Evolutionary conservation across 2,329 filamentous ascomycete genomes (phyloP).

Genomic region (Cladosporium sp.): DNA sequence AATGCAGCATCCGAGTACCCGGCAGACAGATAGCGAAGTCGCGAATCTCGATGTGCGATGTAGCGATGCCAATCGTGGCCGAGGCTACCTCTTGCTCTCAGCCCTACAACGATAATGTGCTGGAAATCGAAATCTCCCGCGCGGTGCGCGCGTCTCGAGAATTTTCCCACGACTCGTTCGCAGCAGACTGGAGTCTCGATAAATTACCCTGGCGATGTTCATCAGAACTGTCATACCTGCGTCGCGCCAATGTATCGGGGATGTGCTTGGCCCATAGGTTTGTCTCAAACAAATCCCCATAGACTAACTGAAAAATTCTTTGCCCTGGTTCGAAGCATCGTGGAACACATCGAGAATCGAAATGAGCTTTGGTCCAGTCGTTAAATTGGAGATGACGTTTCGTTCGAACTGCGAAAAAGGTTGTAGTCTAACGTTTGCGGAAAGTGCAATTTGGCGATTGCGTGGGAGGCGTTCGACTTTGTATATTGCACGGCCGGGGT

Average conservation of each 20-base stretch:
- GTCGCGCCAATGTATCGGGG: constrained; percentile 5
- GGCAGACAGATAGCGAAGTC: neutral
- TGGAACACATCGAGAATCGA: constrained; percentile 4
- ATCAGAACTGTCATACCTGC: neutral
- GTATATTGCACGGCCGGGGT: constrained; percentile 2
- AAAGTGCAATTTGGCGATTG: neutral
- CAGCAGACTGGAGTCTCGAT: neutral
- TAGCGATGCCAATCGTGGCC: neutral
- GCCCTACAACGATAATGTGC: neutral
- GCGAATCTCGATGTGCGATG: neutral
- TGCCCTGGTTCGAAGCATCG: constrained; percentile 3
- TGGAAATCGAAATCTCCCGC: neutral
- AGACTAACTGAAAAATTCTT: neutral
- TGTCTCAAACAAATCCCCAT: constrained; percentile 16
- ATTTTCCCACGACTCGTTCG: neutral
- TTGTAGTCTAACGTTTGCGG: neutral
- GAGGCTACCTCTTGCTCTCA: neutral
- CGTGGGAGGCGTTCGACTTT: neutral
- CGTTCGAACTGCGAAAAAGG: neutral
- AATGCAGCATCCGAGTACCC: neutral
- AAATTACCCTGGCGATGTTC: constrained; percentile 3
- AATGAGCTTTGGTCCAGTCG: neutral
- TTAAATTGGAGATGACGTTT: constrained; percentile 7
- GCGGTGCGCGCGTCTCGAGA: neutral
- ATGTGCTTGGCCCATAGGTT: constrained; percentile 2